Conservation (phyloP, 441 rosid species). For the Biscutella auriculata region DNA sequence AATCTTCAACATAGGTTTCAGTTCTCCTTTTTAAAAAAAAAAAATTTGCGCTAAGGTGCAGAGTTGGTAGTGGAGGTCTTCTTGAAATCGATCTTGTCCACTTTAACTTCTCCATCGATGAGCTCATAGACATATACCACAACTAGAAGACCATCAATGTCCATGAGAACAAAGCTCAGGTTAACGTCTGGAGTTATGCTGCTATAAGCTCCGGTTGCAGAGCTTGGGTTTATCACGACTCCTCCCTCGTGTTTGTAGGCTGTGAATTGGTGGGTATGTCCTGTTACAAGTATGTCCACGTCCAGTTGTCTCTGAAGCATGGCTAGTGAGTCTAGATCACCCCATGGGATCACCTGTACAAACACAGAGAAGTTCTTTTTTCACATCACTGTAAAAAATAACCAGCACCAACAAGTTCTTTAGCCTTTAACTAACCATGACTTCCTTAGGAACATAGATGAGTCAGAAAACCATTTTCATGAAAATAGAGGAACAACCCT, state of each 20-base stretch:
- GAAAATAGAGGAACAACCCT: neutral
- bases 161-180: conserved; percentile 94
- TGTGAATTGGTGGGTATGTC: conserved; percentile 90
- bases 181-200: conserved; percentile 76
- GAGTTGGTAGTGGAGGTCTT: conserved; percentile 45
- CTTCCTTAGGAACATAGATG: neutral
- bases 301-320: conserved; percentile 93
- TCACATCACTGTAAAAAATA: neutral
- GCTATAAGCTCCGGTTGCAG: conserved; percentile 92
- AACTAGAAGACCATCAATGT: conserved; percentile 79
- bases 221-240: conserved; percentile 87
- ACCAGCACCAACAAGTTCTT: neutral
- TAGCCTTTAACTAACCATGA: neutral
- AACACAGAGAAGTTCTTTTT: conserved; percentile 1
- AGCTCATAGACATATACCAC: conserved; percentile 92
- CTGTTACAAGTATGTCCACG: conserved; percentile 86
- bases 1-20: neutral
- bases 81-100: conserved; percentile 93
- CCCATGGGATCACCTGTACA: conserved; percentile 84
- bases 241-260: conserved; percentile 97
- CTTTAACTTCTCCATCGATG: conserved; percentile 92
- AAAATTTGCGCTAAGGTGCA: conserved; percentile 28
- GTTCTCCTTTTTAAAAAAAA: neutral
- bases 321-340: conserved; percentile 82
- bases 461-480: neutral